Evolutionary conservation across 495 filamentous ascomycete genomes (phyloP).

Genomic region (Hypoxylon lenormandii): DNA sequence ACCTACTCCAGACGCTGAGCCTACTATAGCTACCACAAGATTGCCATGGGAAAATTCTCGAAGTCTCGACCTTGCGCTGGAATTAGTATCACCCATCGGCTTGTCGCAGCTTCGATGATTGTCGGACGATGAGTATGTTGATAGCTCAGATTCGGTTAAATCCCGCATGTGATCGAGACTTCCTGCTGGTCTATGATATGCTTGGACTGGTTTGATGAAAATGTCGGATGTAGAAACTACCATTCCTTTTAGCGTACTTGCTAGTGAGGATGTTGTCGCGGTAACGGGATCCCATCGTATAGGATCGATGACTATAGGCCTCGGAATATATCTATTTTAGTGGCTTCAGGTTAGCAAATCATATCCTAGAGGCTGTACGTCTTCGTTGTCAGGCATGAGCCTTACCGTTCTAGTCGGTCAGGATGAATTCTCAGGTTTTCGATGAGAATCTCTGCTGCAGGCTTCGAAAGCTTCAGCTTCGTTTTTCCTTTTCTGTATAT

Average conservation of each 20-base stretch:
- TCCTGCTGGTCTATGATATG: slow-evolving; percentile 14
- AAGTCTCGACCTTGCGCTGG: slow-evolving; percentile 4
- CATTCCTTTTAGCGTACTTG: slow-evolving; percentile 50
- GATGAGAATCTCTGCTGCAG: background rate
- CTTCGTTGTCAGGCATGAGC: too few relatives aligned
- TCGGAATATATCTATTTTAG: slow-evolving; percentile 30
- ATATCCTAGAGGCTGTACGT: too few relatives aligned
- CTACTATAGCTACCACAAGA: slow-evolving; percentile 44
- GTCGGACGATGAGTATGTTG: too few relatives aligned
- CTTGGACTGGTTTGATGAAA: slow-evolving; percentile 52
- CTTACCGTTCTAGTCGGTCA: slow-evolving; percentile 30
- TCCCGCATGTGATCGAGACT: too few relatives aligned
- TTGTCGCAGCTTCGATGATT: too few relatives aligned
- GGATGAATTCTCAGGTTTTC: background rate
- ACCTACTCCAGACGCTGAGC: slow-evolving; percentile 54
- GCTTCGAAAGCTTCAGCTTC: slow-evolving; percentile 9
- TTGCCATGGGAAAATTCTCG: too few relatives aligned
- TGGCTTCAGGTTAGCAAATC: too few relatives aligned
- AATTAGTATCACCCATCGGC: background rate
- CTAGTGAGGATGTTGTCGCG: slow-evolving; percentile 45
- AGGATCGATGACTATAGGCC: slow-evolving; percentile 34
- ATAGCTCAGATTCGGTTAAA: background rate
- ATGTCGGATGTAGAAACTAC: slow-evolving; percentile 51
- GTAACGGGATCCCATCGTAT: slow-evolving; percentile 34
- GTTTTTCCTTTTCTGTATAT: background rate